Percentiles rank a stretch among this genome's conserved stretches.
Evolutionary conservation across 768 basidiomycete species (phyloP).

Genomic region (Leccinum arenicola): DNA sequence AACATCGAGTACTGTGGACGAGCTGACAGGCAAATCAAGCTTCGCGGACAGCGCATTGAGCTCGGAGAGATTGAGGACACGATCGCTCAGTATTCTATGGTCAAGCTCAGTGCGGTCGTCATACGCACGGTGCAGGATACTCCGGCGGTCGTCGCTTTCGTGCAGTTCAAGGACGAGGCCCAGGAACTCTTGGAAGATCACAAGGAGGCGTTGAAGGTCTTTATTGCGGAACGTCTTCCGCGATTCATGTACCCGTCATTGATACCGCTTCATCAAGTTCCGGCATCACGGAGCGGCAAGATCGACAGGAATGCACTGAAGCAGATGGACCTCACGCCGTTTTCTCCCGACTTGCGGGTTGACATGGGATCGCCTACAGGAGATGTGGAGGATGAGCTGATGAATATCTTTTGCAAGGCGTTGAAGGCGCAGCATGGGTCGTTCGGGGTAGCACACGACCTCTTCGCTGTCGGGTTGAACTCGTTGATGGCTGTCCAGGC

Average conservation of each 20-base stretch:
- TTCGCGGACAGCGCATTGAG: constrained; percentile 34
- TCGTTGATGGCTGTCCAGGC: constrained; percentile 34
- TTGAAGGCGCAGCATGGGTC: constrained; percentile 20
- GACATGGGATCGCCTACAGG: constrained; percentile 26
- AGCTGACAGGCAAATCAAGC: constrained; percentile 33
- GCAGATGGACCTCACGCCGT: constrained; percentile 24
- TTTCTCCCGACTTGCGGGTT: constrained; percentile 18
- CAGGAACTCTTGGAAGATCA: constrained; percentile 18
- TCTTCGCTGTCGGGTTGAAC: constrained; percentile 31
- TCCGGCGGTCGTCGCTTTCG: constrained; percentile 30
- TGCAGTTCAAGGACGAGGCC: constrained; percentile 20
- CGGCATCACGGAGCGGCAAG: constrained; percentile 27
- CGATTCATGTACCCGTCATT: constrained; percentile 33
- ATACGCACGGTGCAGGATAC: constrained; percentile 28
- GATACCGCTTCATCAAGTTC: constrained; percentile 24
- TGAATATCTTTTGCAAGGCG: constrained; percentile 23
- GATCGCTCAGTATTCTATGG: constrained; percentile 22
- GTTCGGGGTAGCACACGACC: constrained; percentile 28
- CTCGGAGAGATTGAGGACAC: constrained; percentile 33
- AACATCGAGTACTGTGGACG: constrained; percentile 33
- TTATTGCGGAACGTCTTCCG: constrained; percentile 29
- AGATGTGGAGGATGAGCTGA: constrained; percentile 28
- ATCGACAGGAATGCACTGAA: constrained; percentile 29
- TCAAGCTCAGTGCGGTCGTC: constrained; percentile 23
- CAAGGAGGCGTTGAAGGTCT: constrained; percentile 21